Evolutionary conservation across 495 filamentous ascomycete genomes (phyloP), one percentile per base, ranked within the genome.

Genomic region (Podospora conica): DNA sequence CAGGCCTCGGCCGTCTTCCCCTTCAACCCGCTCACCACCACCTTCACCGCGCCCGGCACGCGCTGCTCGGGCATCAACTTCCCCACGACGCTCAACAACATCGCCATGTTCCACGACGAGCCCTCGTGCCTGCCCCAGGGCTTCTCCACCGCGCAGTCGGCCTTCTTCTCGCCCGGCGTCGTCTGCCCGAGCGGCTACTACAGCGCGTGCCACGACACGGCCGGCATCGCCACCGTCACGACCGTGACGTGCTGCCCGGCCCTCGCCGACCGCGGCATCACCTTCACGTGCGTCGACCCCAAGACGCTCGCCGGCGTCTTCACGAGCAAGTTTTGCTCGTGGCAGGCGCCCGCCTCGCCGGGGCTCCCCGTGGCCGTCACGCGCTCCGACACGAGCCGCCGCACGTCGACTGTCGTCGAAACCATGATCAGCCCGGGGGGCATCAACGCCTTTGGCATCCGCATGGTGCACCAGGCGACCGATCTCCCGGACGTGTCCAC

Each of bases 201-300:
- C 58, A 61, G 27, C 20, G 71, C 71, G 3, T 74, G 73, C 53
- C 62, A 63, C 11, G 62, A 70, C 31, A 66, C 48, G 33, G 58
- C 53, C 4, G 66, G 68, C 1, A 68, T 69, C 12, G 22, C n/a
- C 21, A 65, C 61, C 27, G 69, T 74, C 63, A 72, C 71, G 9
- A 75, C 73, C 4, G 66, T 75, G 12, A 72, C 72, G 2, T 74
- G 73, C 54, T 75, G 70, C 54, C 73, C 70, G 9, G n/a, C 55
- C 55, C 24, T 60, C 11, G 61, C 27, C 53, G 40, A 57, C 60
- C 56, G 40, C 53, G 48, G 54, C 58, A 55, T 72, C 15, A 60
- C 60, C 0, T 55, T 75, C 2, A 54, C 24, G 1, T 75, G 71
- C 55, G 68, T 69, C 40, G 59, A 68, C 23, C 57, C 70, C 15